Percentiles rank a stretch among this genome's conserved stretches.
Conservation (phyloP, 2,329 filamentous ascomycete species). For the Fusarium circinatum region DNA sequence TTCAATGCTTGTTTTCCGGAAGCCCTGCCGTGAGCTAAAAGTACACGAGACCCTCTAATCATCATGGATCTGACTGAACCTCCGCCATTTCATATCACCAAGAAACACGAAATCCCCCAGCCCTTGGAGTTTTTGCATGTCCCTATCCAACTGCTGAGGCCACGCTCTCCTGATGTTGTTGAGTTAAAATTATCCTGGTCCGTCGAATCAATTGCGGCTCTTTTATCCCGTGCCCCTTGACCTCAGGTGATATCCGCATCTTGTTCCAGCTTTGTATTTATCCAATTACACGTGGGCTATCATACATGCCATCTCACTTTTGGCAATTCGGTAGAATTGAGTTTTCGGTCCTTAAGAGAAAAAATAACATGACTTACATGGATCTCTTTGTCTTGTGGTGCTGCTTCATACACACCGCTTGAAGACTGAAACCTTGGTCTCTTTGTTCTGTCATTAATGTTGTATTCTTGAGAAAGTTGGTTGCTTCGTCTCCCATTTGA, state of each 20-base stretch:
- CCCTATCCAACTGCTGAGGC: background rate
- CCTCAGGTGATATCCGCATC: conserved; percentile 32
- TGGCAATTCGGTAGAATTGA: conserved; percentile 3
- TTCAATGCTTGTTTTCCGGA: conserved; percentile 27
- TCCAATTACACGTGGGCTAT: conserved; percentile 18
- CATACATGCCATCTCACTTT: conserved; percentile 22
- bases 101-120: conserved; percentile 13
- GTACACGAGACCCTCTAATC: conserved; percentile 19
- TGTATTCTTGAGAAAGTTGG: background rate
- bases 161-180: conserved; percentile 26
- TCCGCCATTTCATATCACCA: conserved; percentile 29
- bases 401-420: conserved; percentile 26
- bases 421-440: conserved; percentile 11
- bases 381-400: conserved; percentile 6
- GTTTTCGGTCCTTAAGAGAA: background rate
- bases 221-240: conserved; percentile 16
- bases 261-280: background rate
- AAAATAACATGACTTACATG: conserved; percentile 6
- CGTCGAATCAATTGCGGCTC: conserved; percentile 29
- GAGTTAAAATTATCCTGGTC: background rate
- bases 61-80: conserved; percentile 10
- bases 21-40: conserved; percentile 10
- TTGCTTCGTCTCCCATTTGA: background rate
- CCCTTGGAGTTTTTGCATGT: background rate
- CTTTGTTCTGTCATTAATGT: conserved; percentile 15